Conservation (phyloP, 371 early-diverging fungal genomes). For the Vairimorpha ceranae region DNA sequence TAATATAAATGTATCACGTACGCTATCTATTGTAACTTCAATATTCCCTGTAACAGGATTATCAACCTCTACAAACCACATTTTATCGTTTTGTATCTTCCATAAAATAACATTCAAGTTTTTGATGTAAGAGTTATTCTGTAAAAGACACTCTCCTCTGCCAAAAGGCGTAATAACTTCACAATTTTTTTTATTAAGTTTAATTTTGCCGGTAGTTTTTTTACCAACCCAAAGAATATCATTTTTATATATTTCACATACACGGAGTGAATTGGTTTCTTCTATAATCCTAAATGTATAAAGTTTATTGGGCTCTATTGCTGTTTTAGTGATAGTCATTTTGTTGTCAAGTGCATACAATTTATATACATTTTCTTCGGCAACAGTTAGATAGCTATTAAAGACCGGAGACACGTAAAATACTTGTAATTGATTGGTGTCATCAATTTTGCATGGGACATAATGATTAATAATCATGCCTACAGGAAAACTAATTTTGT, state of each 20-base stretch:
- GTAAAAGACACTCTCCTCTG: slow-evolving; percentile 25
- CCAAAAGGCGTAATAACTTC: slow-evolving; percentile 12
- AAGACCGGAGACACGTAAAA: slow-evolving; percentile 45
- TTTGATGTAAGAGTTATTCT: slow-evolving; percentile 27
- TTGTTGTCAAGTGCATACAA: slow-evolving; percentile 27
- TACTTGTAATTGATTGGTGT: slow-evolving; percentile 11
- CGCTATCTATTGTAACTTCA: slow-evolving; percentile 18
- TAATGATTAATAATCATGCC: neutral
- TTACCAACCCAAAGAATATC: neutral
- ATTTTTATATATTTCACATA: slow-evolving; percentile 32
- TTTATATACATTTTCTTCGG: slow-evolving; percentile 30
- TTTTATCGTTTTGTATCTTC: slow-evolving; percentile 1
- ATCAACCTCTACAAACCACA: slow-evolving; percentile 42
- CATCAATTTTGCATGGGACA: neutral
- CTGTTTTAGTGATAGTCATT: slow-evolving; percentile 31
- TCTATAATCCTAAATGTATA: slow-evolving; percentile 32
- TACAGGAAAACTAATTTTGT: neutral
- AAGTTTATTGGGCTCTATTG: slow-evolving; percentile 3
- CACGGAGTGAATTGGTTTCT: slow-evolving; percentile 29
- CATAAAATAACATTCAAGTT: slow-evolving; percentile 7
- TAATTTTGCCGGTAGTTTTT: slow-evolving; percentile 5
- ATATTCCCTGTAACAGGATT: slow-evolving; percentile 32
- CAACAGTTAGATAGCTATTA: slow-evolving; percentile 44
- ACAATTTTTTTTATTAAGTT: neutral
- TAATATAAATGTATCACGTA: neutral